phyloP scores from a whole-genome alignment of 495 filamentous ascomycete genomes.

The Cercophora scortea region DNA sequence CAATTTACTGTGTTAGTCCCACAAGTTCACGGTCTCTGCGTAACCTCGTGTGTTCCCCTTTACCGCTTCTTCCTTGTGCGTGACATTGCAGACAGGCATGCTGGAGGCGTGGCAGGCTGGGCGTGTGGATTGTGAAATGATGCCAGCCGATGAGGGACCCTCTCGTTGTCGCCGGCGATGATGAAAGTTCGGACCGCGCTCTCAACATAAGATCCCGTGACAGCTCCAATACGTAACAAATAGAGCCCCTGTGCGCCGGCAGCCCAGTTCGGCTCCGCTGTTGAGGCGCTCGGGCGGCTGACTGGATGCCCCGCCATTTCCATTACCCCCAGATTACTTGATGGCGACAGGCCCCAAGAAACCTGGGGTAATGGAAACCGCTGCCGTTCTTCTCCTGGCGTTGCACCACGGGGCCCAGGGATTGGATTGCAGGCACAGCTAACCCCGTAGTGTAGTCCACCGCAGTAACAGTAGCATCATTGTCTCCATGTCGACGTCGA shows the following conservation, averaged over 20 bases:
- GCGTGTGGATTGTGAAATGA: neutral
- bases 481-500: neutral
- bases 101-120: conserved; percentile 6
- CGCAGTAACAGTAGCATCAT: no score
- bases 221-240: conserved; percentile 21
- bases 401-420: conserved; percentile 10
- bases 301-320: conserved; percentile 15
- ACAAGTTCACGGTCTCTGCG: no score
- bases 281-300: conserved; percentile 2
- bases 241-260: conserved; percentile 1
- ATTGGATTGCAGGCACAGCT: neutral
- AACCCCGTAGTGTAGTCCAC: no score
- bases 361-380: conserved; percentile 31
- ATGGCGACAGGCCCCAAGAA: neutral
- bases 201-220: conserved; percentile 21
- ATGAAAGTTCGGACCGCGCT: conserved; percentile 8
- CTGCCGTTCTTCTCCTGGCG: conserved; percentile 6
- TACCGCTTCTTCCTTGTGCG: neutral
- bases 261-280: conserved; percentile 7
- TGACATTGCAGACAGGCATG: neutral
- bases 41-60: neutral
- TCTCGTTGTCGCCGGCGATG: conserved; percentile 4
- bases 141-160: neutral
- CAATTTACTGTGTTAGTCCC: no score
- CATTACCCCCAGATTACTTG: conserved; percentile 15